phyloP scores from a whole-genome alignment of 73 alveolate genomes.

The Tetrahymena thermophila region DNA sequence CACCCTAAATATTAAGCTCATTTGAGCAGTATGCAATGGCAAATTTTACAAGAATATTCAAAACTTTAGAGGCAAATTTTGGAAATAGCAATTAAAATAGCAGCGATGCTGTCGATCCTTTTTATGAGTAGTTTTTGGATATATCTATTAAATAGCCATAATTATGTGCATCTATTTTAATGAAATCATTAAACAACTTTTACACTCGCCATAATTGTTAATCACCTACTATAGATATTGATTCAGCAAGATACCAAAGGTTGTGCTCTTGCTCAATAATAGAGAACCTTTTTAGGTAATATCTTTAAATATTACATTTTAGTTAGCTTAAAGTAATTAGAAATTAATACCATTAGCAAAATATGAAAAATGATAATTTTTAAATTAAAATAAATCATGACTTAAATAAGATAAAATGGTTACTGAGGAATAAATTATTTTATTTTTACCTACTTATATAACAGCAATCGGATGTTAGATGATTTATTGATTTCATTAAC shows the following conservation, averaged over 20 bases:
- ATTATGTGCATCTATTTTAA: background rate
- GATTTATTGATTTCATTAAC: background rate
- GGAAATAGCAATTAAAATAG: background rate
- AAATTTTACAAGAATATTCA: background rate
- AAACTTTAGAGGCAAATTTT: background rate
- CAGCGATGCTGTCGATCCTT: background rate
- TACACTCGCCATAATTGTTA: background rate
- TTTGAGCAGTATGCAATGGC: background rate
- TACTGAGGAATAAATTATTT: too few relatives aligned
- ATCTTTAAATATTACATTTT: background rate
- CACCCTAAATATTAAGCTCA: background rate
- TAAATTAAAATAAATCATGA: too few relatives aligned
- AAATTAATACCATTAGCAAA: background rate
- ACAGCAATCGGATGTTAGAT: too few relatives aligned
- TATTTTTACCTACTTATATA: too few relatives aligned
- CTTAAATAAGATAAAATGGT: too few relatives aligned
- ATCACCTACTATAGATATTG: background rate
- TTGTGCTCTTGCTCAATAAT: background rate
- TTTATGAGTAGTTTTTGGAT: background rate
- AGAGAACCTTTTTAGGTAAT: background rate
- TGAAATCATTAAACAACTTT: background rate
- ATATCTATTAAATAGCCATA: background rate
- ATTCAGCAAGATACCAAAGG: background rate
- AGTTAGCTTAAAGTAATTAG: background rate
- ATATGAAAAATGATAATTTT: too few relatives aligned